These are phyloP conservation scores for Penicillium coprophilum DNA, from an alignment of 495 filamentous ascomycete species.

Conservation along the genomic window DNA sequence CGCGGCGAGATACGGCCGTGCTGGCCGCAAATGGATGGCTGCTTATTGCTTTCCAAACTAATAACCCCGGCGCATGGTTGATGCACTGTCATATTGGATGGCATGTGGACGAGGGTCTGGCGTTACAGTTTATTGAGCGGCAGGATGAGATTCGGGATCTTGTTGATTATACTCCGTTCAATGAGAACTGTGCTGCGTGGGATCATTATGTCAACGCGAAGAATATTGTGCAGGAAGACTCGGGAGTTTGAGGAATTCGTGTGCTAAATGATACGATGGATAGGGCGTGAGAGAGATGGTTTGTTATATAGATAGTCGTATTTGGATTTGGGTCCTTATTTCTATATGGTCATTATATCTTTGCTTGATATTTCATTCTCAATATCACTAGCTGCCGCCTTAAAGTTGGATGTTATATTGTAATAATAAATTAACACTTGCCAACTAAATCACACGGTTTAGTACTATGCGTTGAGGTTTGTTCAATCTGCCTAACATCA, in stretches of 20 bases:
- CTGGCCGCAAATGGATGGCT: slow-evolving; percentile 46
- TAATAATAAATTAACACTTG: neutral
- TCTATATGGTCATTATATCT: neutral
- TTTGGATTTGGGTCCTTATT: neutral
- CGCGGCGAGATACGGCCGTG: slow-evolving; percentile 60
- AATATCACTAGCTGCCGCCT: no score
- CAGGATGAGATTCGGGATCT: slow-evolving; percentile 18
- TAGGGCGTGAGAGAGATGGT: neutral
- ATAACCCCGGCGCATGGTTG: slow-evolving; percentile 54
- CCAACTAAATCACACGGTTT: neutral
- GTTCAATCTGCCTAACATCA: neutral
- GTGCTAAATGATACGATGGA: neutral
- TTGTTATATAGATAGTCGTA: neutral
- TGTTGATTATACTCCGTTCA: neutral
- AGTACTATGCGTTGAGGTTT: neutral
- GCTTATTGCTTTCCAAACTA: slow-evolving; percentile 52
- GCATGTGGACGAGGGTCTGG: slow-evolving; percentile 39
- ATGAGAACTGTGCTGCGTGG: neutral
- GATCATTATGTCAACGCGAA: neutral
- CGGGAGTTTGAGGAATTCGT: neutral
- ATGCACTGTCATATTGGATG: slow-evolving; percentile 56
- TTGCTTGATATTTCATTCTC: no score
- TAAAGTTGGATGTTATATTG: neutral
- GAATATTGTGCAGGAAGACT: neutral
- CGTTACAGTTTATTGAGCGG: slow-evolving; percentile 41